Conservation (phyloP, 768 basidiomycete species). For the Suillus subalutaceus region DNA sequence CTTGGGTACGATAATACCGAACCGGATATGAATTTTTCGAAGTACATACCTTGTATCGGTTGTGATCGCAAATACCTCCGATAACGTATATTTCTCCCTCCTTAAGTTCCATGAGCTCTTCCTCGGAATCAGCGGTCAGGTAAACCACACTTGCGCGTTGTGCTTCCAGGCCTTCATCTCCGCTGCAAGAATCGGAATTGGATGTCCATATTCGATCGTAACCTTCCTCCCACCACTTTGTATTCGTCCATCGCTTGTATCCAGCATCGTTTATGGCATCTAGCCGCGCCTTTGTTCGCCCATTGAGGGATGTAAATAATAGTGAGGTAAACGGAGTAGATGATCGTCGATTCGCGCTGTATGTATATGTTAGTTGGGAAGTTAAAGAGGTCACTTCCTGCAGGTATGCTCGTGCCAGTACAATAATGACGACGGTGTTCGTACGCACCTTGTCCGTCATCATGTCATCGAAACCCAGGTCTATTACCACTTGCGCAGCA, state of each 20-base stretch:
- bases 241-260: conserved; percentile 79
- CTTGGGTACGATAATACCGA: conserved; percentile 1
- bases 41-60: conserved; percentile 84
- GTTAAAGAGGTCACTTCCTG: conserved; percentile 92
- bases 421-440: conserved; percentile 15
- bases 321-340: conserved; percentile 69
- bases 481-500: conserved; percentile 74
- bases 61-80: conserved; percentile 94
- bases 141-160: conserved; percentile 71
- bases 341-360: conserved; percentile 82
- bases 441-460: conserved; percentile 86
- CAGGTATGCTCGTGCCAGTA: conserved; percentile 13
- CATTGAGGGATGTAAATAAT: conserved; percentile 80
- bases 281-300: conserved; percentile 64
- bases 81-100: conserved; percentile 92
- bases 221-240: conserved; percentile 82
- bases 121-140: conserved; percentile 90
- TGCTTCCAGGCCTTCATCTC: conserved; percentile 18
- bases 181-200: conserved; percentile 10
- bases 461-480: conserved; percentile 89
- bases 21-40: neutral
- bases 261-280: conserved; percentile 66
- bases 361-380: conserved; percentile 90
- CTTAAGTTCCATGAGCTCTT: conserved; percentile 81
- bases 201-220: conserved; percentile 70